Evolutionary conservation across 179 eudicot genomes (phyloP).

Genomic region (Drosera spatulata): DNA sequence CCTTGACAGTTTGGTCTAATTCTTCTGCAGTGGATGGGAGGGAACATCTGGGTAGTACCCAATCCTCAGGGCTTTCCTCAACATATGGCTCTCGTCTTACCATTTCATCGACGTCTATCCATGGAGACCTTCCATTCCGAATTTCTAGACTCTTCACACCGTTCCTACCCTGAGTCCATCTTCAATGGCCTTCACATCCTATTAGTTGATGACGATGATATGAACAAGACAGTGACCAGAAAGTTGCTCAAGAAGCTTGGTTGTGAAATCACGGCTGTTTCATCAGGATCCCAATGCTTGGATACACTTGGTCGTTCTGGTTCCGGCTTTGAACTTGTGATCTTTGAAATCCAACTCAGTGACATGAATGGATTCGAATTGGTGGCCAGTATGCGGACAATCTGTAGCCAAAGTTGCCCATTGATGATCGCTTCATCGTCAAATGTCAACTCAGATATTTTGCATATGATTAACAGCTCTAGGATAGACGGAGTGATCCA

Average conservation of each 20-base stretch:
- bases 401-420: conserved; percentile 63
- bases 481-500: conserved; percentile 66
- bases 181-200: conserved; percentile 65
- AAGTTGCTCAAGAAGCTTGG: conserved; percentile 70
- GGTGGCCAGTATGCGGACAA: conserved; percentile 42
- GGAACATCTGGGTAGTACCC: conserved; percentile 69
- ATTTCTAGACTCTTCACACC: too few relatives aligned
- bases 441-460: conserved; percentile 35
- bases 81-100: conserved; percentile 62
- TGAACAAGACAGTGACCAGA: conserved; percentile 62
- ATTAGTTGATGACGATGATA: conserved; percentile 61
- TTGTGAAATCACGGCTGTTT: conserved; percentile 43
- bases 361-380: conserved; percentile 69
- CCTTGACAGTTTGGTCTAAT: too few relatives aligned
- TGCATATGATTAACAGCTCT: conserved; percentile 37
- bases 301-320: conserved; percentile 25
- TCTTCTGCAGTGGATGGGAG: conserved; percentile 73
- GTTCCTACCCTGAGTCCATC: conserved; percentile 9
- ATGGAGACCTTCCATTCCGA: conserved; percentile 11
- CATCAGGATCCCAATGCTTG: conserved; percentile 69
- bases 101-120: conserved; percentile 51
- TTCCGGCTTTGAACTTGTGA: conserved; percentile 34
- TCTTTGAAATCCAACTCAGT: conserved; percentile 64
- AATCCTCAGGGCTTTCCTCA: conserved; percentile 63
- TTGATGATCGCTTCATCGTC: conserved; percentile 54